Conservation (phyloP, 1,284 basidiomycete species). For the Phylloporus sp. region DNA sequence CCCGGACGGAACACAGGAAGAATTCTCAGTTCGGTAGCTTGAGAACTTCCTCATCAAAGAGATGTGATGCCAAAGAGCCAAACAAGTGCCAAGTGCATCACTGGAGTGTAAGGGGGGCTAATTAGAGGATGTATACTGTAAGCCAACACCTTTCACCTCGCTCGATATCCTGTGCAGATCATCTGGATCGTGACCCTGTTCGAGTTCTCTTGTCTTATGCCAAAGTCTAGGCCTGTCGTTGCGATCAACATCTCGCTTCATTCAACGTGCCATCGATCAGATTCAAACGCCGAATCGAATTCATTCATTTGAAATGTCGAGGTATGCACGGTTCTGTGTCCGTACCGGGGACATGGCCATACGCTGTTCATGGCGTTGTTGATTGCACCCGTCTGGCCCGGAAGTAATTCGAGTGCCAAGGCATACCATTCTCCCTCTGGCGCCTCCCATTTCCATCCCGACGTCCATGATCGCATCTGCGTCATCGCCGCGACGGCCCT, state of each 20-base stretch:
- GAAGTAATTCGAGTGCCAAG: no score
- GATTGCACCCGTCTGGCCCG: no score
- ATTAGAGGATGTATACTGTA: conserved; percentile 6
- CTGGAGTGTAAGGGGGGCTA: no score
- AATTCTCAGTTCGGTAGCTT: no score
- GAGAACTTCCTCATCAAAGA: no score
- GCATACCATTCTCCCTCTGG: not conserved
- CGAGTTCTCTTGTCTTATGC: conserved; percentile 9
- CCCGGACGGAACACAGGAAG: no score
- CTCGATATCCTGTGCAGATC: not conserved
- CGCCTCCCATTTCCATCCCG: conserved; percentile 10
- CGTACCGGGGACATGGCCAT: conserved; percentile 10
- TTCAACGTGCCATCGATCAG: conserved; percentile 5
- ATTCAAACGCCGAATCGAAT: not conserved
- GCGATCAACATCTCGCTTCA: conserved; percentile 10
- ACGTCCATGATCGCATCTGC: conserved; percentile 17
- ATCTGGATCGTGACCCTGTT: conserved; percentile 14
- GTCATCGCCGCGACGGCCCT: not conserved
- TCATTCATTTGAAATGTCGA: conserved; percentile 17
- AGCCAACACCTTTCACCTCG: not conserved
- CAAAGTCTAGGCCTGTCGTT: conserved; percentile 4
- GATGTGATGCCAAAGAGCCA: no score
- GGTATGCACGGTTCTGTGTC: conserved; percentile 15
- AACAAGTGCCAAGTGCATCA: no score
- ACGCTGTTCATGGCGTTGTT: conserved; percentile 16